Conservation (phyloP, 768 basidiomycete genomes). For the Pluteus cervinus region DNA sequence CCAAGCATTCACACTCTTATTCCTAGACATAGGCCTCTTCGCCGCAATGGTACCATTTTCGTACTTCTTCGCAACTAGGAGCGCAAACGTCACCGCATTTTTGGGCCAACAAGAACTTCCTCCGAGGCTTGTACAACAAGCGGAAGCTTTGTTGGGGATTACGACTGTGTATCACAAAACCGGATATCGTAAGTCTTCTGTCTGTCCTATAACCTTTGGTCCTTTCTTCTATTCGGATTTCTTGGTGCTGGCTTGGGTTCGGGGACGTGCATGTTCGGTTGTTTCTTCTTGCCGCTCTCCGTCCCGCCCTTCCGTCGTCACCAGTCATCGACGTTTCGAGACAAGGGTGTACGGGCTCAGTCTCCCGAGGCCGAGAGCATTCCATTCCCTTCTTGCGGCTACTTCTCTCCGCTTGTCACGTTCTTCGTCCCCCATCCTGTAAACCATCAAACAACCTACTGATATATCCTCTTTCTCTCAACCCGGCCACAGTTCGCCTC, state of each 20-base stretch:
- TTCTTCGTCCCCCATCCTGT: no score
- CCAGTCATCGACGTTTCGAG: no score
- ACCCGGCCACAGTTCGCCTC: slow-evolving; percentile 5
- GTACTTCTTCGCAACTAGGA: slow-evolving; percentile 32
- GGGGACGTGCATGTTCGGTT: no score
- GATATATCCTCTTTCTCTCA: neutral
- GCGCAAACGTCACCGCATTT: slow-evolving; percentile 30
- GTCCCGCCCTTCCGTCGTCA: no score
- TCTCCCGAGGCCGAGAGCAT: no score
- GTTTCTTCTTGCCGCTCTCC: no score
- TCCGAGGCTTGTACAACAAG: slow-evolving; percentile 20
- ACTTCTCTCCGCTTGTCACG: no score
- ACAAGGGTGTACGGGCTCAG: no score
- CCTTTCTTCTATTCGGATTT: no score
- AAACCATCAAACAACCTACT: neutral
- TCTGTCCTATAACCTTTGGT: no score
- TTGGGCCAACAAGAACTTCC: slow-evolving; percentile 26
- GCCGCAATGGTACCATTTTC: slow-evolving; percentile 38
- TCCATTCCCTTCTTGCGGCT: no score
- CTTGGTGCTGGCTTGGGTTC: no score
- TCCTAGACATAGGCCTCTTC: slow-evolving; percentile 38
- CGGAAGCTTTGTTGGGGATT: slow-evolving; percentile 24
- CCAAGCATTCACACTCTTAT: slow-evolving; percentile 29
- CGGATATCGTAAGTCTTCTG: slow-evolving; percentile 35
- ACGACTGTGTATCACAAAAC: slow-evolving; percentile 29